Evolutionary conservation across 805 yeast species (phyloP).

Genomic region (Ogataea methylovora): DNA sequence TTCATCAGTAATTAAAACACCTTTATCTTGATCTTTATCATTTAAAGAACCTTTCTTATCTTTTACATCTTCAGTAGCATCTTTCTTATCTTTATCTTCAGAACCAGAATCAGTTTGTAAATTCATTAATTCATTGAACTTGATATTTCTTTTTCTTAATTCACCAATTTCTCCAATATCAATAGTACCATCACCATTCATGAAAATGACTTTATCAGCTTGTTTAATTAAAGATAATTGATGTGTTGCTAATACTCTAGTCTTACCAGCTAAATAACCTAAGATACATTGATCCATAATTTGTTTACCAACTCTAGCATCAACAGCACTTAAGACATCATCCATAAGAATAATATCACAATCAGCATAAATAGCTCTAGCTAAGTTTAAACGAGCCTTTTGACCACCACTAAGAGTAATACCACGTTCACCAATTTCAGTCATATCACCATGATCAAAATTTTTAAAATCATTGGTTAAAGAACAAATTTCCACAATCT

Average conservation of each 20-base stretch:
- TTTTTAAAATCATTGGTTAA: constrained; percentile 55
- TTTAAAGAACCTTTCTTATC: constrained; percentile 7
- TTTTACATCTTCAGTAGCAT: constrained; percentile 9
- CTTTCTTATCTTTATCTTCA: constrained; percentile 7
- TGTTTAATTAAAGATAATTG: constrained; percentile 55
- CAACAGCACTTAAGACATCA: constrained; percentile 77
- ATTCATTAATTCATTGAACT: constrained; percentile 41
- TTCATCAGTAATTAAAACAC: constrained; percentile 32
- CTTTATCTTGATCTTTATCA: constrained; percentile 10
- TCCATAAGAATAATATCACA: constrained; percentile 62
- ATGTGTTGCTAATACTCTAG: constrained; percentile 69
- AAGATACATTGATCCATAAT: constrained; percentile 56
- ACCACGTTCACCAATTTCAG: constrained; percentile 83
- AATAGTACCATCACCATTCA: constrained; percentile 49
- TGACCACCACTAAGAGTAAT: constrained; percentile 87
- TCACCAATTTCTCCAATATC: constrained; percentile 50
- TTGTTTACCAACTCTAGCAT: constrained; percentile 71
- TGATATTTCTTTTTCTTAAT: constrained; percentile 31
- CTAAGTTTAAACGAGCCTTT: constrained; percentile 72
- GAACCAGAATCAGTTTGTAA: constrained; percentile 28
- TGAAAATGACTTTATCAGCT: constrained; percentile 59
- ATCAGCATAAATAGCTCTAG: constrained; percentile 69
- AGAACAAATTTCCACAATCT: constrained; percentile 59
- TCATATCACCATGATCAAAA: constrained; percentile 66
- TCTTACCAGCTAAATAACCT: constrained; percentile 43